These are phyloP conservation scores for Danielia oregonensis DNA, from an alignment of 805 yeast species.

Conservation along the genomic window DNA sequence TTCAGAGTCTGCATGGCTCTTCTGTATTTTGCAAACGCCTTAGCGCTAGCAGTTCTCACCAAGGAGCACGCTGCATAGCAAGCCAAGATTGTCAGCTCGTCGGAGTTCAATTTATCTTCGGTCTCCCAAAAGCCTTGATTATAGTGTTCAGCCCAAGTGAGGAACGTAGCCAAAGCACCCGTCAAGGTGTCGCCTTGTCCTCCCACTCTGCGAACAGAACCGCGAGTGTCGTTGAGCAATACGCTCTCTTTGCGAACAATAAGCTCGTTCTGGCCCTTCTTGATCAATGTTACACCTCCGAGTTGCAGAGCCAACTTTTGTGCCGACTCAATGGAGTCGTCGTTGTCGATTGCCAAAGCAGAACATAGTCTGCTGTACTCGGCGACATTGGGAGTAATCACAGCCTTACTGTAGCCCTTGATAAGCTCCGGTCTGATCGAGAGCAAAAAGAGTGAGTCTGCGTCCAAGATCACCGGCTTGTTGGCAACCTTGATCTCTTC, in stretches of 20 bases:
- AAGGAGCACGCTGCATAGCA: constrained; percentile 69
- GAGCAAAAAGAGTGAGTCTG: constrained; percentile 77
- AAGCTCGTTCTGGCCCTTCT: constrained; percentile 69
- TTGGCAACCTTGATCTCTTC: constrained; percentile 51
- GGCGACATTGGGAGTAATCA: constrained; percentile 85
- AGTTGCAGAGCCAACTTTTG: constrained; percentile 44
- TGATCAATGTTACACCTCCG: constrained; percentile 59
- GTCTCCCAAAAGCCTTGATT: constrained; percentile 52
- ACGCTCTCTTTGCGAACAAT: constrained; percentile 49
- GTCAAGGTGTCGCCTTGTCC: constrained; percentile 96
- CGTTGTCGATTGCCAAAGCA: constrained; percentile 36
- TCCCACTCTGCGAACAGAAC: constrained; percentile 81
- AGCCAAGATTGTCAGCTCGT: constrained; percentile 44
- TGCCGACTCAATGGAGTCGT: constrained; percentile 28
- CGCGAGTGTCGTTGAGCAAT: constrained; percentile 46
- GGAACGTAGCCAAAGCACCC: constrained; percentile 78
- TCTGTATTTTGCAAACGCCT: constrained; percentile 63
- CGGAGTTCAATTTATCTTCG: constrained; percentile 24
- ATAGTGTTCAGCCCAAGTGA: constrained; percentile 76
- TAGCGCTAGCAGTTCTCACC: constrained; percentile 59
- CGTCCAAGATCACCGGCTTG: constrained; percentile 80
- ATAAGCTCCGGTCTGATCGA: constrained; percentile 54
- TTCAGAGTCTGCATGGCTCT: constrained; percentile 86
- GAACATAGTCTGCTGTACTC: constrained; percentile 71
- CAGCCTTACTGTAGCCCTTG: constrained; percentile 52